A percentile compares a stretch with the other conserved stretches of the same genome.
Evolutionary conservation across 2,329 filamentous ascomycete genomes (phyloP).

Genomic region (Penicillium sp.): DNA sequence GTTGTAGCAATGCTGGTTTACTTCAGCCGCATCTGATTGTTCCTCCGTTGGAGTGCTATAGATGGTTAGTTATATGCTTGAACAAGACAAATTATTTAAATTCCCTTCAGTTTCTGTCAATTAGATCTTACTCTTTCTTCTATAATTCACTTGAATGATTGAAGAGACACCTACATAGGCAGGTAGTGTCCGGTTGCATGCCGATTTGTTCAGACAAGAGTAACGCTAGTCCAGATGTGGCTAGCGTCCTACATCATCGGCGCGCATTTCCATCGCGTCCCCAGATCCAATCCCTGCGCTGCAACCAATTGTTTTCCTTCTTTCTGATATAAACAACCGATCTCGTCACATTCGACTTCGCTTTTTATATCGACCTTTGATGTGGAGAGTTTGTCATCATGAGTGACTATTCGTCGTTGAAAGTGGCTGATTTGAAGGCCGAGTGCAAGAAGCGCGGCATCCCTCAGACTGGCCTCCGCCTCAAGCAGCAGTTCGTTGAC

Average conservation of each 20-base stretch:
- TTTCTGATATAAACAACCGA: neutral
- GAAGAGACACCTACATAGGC: neutral
- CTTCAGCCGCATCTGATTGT: neutral
- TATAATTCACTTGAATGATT: neutral
- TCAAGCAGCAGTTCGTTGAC: constrained; percentile 62
- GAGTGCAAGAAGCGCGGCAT: constrained; percentile 73
- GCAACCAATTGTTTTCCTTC: neutral
- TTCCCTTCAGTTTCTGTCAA: accelerated
- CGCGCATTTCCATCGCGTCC: constrained; percentile 22
- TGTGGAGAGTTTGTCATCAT: constrained; percentile 31
- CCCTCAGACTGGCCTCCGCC: constrained; percentile 66
- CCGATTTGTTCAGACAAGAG: neutral
- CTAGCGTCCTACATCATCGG: constrained; percentile 20
- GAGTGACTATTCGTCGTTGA: constrained; percentile 58
- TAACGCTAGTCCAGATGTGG: constrained; percentile 11
- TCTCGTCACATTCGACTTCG: neutral
- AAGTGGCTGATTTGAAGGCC: constrained; percentile 71
- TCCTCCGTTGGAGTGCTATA: neutral
- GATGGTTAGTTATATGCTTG: neutral
- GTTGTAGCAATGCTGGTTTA: no score
- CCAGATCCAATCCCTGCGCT: constrained; percentile 14
- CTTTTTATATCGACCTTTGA: neutral
- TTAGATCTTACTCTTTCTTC: neutral
- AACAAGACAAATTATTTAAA: neutral
- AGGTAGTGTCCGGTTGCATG: neutral